A percentile compares a stretch with the other conserved stretches of the same genome.
Conservation (phyloP, 176 grass and related monocot species). For the Eleusine coracana region DNA sequence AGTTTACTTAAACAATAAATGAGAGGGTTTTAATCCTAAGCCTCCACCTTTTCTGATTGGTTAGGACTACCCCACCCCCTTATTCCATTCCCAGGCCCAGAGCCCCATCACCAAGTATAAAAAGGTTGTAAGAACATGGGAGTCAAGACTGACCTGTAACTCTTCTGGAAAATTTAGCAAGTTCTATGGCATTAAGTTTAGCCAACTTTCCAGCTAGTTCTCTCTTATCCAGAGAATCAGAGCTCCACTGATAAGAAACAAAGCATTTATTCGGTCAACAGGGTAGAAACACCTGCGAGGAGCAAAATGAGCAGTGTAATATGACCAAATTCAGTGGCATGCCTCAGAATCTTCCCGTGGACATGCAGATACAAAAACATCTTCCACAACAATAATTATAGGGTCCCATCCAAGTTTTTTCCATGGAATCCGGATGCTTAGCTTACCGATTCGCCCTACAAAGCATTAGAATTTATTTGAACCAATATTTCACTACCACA, state of each 20-base stretch:
- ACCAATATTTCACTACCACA: not conserved
- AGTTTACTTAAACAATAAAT: conserved; percentile 26
- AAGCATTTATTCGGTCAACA: conserved; percentile 31
- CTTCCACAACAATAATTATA: conserved; percentile 89
- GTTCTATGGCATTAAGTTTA: conserved; percentile 97
- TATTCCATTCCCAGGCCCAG: not conserved
- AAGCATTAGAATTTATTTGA: conserved; percentile 34
- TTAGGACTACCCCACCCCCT: not conserved
- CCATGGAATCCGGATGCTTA: conserved; percentile 98
- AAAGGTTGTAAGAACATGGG: not conserved
- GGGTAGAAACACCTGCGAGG: conserved; percentile 18
- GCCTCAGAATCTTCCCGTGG: conserved; percentile 87
- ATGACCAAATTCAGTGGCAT: conserved; percentile 41
- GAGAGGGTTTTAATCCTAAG: not conserved
- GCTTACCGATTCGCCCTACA: conserved; percentile 79
- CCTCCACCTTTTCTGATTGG: not conserved
- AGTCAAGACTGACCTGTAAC: conserved; percentile 62
- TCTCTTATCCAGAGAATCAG: conserved; percentile 79
- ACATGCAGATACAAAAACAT: conserved; percentile 87
- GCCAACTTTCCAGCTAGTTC: conserved; percentile 97
- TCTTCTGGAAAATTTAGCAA: conserved; percentile 92
- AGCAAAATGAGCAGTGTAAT: conserved; percentile 23
- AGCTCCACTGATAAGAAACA: conserved; percentile 74
- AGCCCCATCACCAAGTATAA: not conserved
- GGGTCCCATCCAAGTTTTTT: conserved; percentile 96